Percentiles rank a stretch among this genome's conserved stretches.
phyloP scores from a whole-genome alignment of 176 grass and related monocot genomes.

The Leersia perrieri region DNA sequence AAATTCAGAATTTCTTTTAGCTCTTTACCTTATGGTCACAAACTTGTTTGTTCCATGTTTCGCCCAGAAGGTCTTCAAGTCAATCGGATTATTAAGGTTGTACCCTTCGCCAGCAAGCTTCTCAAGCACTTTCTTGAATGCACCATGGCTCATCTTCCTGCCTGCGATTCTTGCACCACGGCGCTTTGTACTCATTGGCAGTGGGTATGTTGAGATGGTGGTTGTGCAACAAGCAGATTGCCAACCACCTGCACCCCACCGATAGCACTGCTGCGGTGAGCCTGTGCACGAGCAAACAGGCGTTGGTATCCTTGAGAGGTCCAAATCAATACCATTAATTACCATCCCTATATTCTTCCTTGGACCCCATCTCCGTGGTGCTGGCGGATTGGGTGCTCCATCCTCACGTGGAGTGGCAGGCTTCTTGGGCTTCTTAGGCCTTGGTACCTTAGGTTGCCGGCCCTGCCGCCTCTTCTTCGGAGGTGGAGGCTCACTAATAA shows the following conservation, averaged over 20 bases:
- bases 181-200: constrained; percentile 53
- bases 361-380: constrained; percentile 23
- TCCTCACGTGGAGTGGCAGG: constrained; percentile 10
- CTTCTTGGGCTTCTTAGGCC: constrained; percentile 53
- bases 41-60: constrained; percentile 69
- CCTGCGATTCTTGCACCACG: constrained; percentile 56
- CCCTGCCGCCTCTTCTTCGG: constrained; percentile 40
- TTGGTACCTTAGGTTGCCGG: constrained; percentile 35
- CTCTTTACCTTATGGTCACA: constrained; percentile 42
- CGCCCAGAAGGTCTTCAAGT: constrained; percentile 56
- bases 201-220: constrained; percentile 46
- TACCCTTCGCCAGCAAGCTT: constrained; percentile 55
- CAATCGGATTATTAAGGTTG: constrained; percentile 55
- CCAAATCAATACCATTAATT: constrained; percentile 55
- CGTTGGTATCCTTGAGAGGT: constrained; percentile 51
- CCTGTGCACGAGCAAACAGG: constrained; percentile 60
- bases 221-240: constrained; percentile 60
- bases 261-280: constrained; percentile 47
- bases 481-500: constrained; percentile 21
- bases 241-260: constrained; percentile 58
- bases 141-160: constrained; percentile 58
- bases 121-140: constrained; percentile 59
- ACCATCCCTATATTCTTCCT: constrained; percentile 46
- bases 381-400: constrained; percentile 2
- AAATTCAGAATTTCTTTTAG: constrained; percentile 10